phyloP scores from a whole-genome alignment of 1,284 basidiomycete species.

The Afroboletus lepidellus region DNA sequence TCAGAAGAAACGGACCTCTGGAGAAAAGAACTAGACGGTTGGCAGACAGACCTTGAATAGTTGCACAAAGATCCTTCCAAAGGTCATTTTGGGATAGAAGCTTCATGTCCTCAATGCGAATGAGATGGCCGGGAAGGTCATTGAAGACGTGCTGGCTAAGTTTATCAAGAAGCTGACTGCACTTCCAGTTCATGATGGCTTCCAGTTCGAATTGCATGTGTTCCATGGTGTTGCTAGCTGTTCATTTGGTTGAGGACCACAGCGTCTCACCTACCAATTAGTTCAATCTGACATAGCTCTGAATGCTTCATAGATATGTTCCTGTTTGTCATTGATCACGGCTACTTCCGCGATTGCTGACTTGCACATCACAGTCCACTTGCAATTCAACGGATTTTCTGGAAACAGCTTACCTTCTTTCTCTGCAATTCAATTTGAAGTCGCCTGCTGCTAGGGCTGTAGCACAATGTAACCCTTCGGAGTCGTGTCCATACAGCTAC shows the following conservation, averaged over 20 bases:
- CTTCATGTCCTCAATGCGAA: slow-evolving; percentile 13
- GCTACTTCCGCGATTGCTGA: background rate
- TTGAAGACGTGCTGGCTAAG: slow-evolving; percentile 19
- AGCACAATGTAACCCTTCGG: too few relatives aligned
- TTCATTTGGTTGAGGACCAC: background rate
- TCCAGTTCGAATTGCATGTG: background rate
- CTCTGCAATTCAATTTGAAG: too few relatives aligned
- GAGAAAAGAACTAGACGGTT: slow-evolving; percentile 1
- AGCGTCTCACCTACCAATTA: too few relatives aligned
- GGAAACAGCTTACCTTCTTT: too few relatives aligned
- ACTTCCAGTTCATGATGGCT: background rate
- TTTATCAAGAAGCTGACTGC: slow-evolving; percentile 7
- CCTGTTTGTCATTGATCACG: background rate
- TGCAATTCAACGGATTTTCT: too few relatives aligned
- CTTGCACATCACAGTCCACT: too few relatives aligned
- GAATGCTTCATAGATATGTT: background rate
- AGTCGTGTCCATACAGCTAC: too few relatives aligned
- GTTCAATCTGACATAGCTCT: background rate
- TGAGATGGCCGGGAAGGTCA: slow-evolving; percentile 17
- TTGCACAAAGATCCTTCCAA: slow-evolving; percentile 6
- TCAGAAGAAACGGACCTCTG: slow-evolving; percentile 9
- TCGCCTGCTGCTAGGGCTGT: too few relatives aligned
- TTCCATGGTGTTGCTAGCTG: background rate
- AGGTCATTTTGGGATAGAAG: slow-evolving; percentile 14
- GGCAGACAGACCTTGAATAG: slow-evolving; percentile 6